phyloP scores from a whole-genome alignment of 192 early-diverging fungal species.

The Backusella morwellensis region DNA sequence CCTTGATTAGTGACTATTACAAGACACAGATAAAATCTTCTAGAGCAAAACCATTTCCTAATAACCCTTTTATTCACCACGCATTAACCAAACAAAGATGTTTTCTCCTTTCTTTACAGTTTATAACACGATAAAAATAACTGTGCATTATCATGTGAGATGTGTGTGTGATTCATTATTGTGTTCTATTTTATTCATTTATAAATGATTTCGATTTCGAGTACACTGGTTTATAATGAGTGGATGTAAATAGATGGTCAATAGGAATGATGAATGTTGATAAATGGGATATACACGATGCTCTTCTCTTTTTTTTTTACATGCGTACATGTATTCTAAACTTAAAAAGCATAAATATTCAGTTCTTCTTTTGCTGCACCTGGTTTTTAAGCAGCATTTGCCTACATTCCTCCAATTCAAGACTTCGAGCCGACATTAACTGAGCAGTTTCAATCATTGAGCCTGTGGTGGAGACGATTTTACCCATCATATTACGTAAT shows the following conservation, averaged over 20 bases:
- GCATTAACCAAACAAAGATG: no score
- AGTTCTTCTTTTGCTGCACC: background rate
- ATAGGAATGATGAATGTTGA: background rate
- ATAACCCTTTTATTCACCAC: no score
- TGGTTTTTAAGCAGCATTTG: background rate
- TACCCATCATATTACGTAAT: constrained; percentile 42
- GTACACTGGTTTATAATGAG: background rate
- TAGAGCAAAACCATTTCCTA: no score
- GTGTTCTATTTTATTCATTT: background rate
- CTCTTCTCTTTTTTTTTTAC: background rate
- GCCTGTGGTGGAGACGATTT: constrained; percentile 42
- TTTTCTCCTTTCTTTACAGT: no score
- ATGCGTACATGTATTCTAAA: no score
- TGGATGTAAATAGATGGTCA: background rate
- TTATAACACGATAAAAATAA: no score
- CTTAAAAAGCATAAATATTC: background rate
- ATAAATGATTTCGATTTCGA: background rate
- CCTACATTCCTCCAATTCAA: constrained; percentile 14
- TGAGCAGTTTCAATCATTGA: constrained; percentile 36
- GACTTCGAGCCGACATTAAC: background rate
- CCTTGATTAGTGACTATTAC: no score
- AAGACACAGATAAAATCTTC: no score
- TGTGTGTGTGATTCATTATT: background rate
- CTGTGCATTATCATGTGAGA: no score
- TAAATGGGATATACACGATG: background rate